These are phyloP conservation scores for Rhizophagus sp. DNA, from an alignment of 192 early-diverging fungal species.

Conservation along the genomic window DNA sequence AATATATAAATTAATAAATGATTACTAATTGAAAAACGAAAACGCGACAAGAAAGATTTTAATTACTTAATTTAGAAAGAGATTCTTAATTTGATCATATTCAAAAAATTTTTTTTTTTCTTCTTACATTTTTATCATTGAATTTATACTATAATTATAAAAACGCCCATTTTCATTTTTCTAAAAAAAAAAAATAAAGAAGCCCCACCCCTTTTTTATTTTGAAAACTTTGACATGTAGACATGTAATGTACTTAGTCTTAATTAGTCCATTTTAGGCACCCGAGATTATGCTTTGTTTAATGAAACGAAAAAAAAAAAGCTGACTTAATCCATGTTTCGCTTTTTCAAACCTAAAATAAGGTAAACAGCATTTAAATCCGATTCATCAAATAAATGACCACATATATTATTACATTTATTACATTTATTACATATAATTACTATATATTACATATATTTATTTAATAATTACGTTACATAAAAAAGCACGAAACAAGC, in stretches of 20 bases:
- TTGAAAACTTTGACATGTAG: neutral
- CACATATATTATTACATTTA: neutral
- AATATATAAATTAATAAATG: neutral
- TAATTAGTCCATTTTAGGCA: neutral
- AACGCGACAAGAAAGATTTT: neutral
- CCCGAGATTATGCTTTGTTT: neutral
- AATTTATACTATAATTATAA: neutral
- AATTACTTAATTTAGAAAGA: neutral
- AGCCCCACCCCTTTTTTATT: neutral
- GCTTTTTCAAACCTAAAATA: neutral
- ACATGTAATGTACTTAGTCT: neutral
- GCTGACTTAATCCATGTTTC: neutral
- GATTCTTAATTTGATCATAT: neutral
- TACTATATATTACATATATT: neutral
- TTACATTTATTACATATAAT: too few relatives aligned
- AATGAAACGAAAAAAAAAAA: neutral
- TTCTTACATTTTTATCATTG: too few relatives aligned
- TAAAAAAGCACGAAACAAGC: too few relatives aligned
- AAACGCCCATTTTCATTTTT: neutral
- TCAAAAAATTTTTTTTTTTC: neutral
- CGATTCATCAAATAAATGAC: neutral
- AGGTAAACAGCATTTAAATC: neutral
- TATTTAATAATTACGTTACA: neutral
- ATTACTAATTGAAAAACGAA: neutral
- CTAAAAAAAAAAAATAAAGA: neutral